These are phyloP conservation scores for Globisporangium nagaii DNA, from an alignment of 352 stramenopile species.

Conservation along the genomic window DNA sequence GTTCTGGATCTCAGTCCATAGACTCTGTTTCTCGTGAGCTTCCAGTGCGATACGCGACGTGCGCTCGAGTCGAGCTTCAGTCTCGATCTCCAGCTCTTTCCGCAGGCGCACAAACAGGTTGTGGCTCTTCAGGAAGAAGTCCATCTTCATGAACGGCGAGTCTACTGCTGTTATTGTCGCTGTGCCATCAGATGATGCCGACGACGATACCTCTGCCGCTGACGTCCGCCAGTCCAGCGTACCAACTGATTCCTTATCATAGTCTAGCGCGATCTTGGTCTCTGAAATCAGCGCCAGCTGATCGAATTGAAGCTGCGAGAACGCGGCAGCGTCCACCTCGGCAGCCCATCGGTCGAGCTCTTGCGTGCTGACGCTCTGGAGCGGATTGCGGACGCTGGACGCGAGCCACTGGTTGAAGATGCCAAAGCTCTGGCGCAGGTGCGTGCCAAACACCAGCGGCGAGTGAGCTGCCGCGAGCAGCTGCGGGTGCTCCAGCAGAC, in stretches of 20 bases:
- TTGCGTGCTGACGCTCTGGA: slow-evolving; percentile 16
- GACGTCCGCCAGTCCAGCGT: slow-evolving; percentile 24
- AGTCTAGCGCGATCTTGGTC: slow-evolving; percentile 16
- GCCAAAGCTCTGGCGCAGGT: slow-evolving; percentile 45
- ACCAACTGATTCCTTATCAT: slow-evolving; percentile 24
- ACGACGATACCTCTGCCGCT: too few relatives aligned
- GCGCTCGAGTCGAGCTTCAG: slow-evolving; percentile 17
- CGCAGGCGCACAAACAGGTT: slow-evolving; percentile 32
- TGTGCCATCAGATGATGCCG: not conserved
- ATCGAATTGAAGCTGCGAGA: slow-evolving; percentile 48
- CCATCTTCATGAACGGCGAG: slow-evolving; percentile 25
- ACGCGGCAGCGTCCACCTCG: slow-evolving; percentile 26
- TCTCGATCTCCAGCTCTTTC: slow-evolving; percentile 25
- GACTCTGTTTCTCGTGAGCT: slow-evolving; percentile 20
- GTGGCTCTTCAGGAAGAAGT: slow-evolving; percentile 34
- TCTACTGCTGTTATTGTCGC: too few relatives aligned
- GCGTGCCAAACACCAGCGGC: slow-evolving; percentile 28
- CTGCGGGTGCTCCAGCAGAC: slow-evolving; percentile 49
- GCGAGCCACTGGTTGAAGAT: slow-evolving; percentile 54
- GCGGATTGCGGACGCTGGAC: slow-evolving; percentile 37
- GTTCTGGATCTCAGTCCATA: slow-evolving; percentile 11
- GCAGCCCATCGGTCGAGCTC: slow-evolving; percentile 24
- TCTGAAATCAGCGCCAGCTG: slow-evolving; percentile 41
- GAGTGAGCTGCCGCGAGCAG: slow-evolving; percentile 27
- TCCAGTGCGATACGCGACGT: slow-evolving; percentile 14